phyloP scores from a whole-genome alignment of 352 stramenopile species.

The Pythium apleroticum region DNA sequence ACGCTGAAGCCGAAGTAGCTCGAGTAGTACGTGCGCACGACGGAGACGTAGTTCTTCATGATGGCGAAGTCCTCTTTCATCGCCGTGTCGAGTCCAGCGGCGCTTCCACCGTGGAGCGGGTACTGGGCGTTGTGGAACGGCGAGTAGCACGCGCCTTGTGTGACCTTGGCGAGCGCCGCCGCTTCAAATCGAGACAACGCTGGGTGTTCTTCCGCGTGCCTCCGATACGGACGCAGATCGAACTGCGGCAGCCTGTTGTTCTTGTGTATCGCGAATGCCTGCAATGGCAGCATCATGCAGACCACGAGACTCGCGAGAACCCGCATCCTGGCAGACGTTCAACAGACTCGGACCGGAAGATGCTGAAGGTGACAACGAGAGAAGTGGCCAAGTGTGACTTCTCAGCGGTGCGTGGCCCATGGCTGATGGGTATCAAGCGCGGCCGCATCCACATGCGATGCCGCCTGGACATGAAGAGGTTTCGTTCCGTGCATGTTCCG shows the following conservation, averaged over 20 bases:
- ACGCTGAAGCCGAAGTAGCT: conserved; percentile 58
- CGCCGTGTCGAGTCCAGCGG: conserved; percentile 38
- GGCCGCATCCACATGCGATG: background rate
- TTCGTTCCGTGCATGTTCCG: background rate
- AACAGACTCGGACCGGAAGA: no score
- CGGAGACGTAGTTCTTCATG: conserved; percentile 59
- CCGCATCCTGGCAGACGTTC: background rate
- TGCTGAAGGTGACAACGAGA: background rate
- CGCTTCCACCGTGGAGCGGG: conserved; percentile 41
- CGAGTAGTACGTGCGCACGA: conserved; percentile 81
- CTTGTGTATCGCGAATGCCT: background rate
- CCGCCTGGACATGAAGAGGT: background rate
- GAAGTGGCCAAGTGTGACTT: background rate
- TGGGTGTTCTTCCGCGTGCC: background rate
- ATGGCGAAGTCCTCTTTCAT: conserved; percentile 70
- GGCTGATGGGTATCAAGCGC: background rate
- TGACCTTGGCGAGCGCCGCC: conserved; percentile 22
- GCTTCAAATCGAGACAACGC: conserved; percentile 23
- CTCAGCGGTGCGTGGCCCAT: background rate
- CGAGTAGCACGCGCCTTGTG: conserved; percentile 65
- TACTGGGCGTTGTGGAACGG: conserved; percentile 78
- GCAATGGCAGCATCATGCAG: background rate
- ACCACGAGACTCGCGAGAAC: background rate
- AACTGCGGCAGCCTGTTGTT: background rate
- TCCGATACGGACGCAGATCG: conserved; percentile 4